phyloP scores from a whole-genome alignment of 768 basidiomycete species.

The Tulasnella sp. region DNA sequence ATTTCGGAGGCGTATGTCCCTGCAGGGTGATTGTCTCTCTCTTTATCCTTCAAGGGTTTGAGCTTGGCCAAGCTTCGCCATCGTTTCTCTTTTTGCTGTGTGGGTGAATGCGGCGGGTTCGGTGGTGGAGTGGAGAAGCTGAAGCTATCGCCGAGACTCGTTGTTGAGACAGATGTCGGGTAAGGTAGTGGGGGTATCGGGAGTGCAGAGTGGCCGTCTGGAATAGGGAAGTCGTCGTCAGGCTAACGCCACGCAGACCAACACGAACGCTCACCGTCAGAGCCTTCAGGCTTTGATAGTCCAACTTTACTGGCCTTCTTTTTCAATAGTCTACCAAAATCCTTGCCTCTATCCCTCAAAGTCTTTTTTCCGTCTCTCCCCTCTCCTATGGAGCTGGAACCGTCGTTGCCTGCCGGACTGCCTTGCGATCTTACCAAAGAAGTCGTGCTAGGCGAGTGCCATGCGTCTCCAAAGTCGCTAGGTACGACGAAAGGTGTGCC shows the following conservation, averaged over 20 bases:
- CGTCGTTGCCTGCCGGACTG: neutral
- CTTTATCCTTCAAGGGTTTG: neutral
- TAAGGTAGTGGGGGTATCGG: neutral
- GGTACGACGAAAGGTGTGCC: neutral
- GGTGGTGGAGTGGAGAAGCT: neutral
- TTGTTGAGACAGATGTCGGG: neutral
- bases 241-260: neutral
- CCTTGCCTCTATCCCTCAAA: conserved; percentile 2
- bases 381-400: neutral
- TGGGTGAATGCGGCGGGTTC: neutral
- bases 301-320: conserved; percentile 6
- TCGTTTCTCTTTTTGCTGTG: conserved; percentile 2
- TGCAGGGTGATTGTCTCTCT: neutral
- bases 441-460: neutral
- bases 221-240: neutral
- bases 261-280: neutral
- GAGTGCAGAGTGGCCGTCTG: neutral
- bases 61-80: neutral
- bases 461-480: conserved; percentile 7
- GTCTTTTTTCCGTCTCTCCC: neutral
- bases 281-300: neutral
- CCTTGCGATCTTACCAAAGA: neutral
- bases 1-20: neutral
- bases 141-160: neutral
- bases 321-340: neutral